Evolutionary conservation across 345 rosid genomes (phyloP).

Genomic region (Citrus maxima): DNA sequence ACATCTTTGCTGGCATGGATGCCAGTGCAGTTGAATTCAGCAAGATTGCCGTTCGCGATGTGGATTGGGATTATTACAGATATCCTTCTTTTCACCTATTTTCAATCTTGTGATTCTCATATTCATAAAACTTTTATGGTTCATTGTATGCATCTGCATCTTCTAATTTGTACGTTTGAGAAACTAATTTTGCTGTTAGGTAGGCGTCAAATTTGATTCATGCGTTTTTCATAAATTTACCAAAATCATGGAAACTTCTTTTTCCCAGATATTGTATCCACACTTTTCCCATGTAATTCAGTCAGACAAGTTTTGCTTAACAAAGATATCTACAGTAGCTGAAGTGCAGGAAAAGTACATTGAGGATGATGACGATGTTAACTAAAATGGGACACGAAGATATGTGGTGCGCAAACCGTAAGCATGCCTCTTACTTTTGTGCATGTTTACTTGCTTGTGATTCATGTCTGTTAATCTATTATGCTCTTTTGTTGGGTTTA

Average conservation of each 20-base stretch:
- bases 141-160: background rate
- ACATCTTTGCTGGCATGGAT: slow-evolving; percentile 75
- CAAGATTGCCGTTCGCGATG: slow-evolving; percentile 75
- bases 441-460: background rate
- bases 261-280: background rate
- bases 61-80: slow-evolving; percentile 88
- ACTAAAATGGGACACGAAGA: background rate
- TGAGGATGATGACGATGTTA: slow-evolving; percentile 42
- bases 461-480: background rate
- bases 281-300: background rate
- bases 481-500: background rate
- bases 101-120: background rate
- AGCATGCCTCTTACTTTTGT: background rate
- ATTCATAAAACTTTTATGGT: background rate
- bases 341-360: slow-evolving; percentile 74
- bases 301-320: slow-evolving; percentile 36
- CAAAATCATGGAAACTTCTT: background rate
- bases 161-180: background rate
- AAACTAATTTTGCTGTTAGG: background rate
- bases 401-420: background rate
- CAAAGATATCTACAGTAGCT: slow-evolving; percentile 45
- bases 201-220: background rate
- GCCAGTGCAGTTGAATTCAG: slow-evolving; percentile 86
- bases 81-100: slow-evolving; percentile 48
- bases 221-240: background rate